A percentile compares a stretch with the other conserved stretches of the same genome.
Conservation (phyloP, 257 asterid genomes). For the Lavandula angustifolia region DNA sequence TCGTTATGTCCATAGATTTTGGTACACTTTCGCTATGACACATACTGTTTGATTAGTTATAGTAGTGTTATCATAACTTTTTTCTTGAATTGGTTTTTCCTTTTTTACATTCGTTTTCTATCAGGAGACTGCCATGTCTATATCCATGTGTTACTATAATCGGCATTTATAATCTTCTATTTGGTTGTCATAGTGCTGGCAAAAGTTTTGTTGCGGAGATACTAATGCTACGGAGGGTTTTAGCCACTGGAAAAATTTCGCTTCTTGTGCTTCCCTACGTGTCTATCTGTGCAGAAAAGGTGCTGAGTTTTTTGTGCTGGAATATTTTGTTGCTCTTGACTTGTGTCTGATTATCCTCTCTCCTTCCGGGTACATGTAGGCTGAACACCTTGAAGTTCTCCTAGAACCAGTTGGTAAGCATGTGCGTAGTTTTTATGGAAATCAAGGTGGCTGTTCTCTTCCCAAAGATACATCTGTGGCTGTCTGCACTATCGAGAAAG, state of each 20-base stretch:
- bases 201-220: slow-evolving; percentile 98
- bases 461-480: slow-evolving; percentile 93
- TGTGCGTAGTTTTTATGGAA: slow-evolving; percentile 97
- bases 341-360: slow-evolving; percentile 28
- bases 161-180: slow-evolving; percentile 17
- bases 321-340: slow-evolving; percentile 26
- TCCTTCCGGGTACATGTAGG: slow-evolving; percentile 43
- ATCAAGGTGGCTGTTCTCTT: slow-evolving; percentile 94
- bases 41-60: background rate
- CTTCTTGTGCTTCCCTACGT: slow-evolving; percentile 96
- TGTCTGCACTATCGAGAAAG: slow-evolving; percentile 97
- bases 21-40: background rate
- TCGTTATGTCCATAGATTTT: background rate
- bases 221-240: slow-evolving; percentile 83
- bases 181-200: slow-evolving; percentile 70
- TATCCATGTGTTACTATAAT: slow-evolving; percentile 7
- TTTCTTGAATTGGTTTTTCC: slow-evolving; percentile 15
- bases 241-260: slow-evolving; percentile 84
- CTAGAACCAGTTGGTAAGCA: slow-evolving; percentile 82
- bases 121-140: background rate
- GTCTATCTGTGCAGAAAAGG: slow-evolving; percentile 97
- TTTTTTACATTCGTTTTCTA: slow-evolving; percentile 1
- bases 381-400: slow-evolving; percentile 91
- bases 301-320: slow-evolving; percentile 29
- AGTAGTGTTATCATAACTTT: background rate